Evolutionary conservation across 179 eudicot genomes (phyloP), one percentile per base, ranked within the genome.

Genomic region (Monotropa hypopitys): DNA sequence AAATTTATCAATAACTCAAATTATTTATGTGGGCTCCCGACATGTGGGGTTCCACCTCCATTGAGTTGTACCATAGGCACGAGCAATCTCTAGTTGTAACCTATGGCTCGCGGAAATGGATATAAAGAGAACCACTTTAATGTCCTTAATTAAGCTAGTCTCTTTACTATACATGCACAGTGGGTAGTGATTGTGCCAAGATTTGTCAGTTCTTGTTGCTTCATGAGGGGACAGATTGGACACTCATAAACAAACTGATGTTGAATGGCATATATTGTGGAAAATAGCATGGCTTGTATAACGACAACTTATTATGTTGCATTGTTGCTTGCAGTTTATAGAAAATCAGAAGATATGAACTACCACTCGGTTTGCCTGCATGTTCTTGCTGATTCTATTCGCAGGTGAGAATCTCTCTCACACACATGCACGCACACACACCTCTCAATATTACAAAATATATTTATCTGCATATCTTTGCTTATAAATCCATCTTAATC

Each of bases 311-410:
- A 68, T 73, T 68, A 53, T 50, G 2, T 63, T 71, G 62, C 23
- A 81, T 56, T 63, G 45, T 38, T 79, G 38, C 76, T 80, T 86
- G 87, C 87, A 95, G 99, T 87, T 45, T 95, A 95, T 86, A 90
- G 97, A 86, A 93, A 88, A 76, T 92, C 97, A 28, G 97, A 95
- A 86, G 99, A 95, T 81, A 90, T 95, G 95, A 95, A 95, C 77
- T 83, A 89, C 83, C 99, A 95, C 77, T 90, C 99, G 1, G 89
- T 95, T 53, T 95, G 95, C 88, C 84, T 95, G 73, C 99, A 95
- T 86, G 99, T 95, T 79, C 90, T 95, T 78, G 89, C 99, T 73
- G 99, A 95, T 84, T 95, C 99, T 45, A 90, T 95, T 75, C 93
- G 99, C 78, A 95, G 99, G 99, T 95, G 81, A 80, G 71, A 42